Percentiles rank a stretch among this genome's conserved stretches.
These are phyloP conservation scores for Xylariaceae sp. DNA, from an alignment of 2,329 filamentous ascomycete genomes.

Conservation along the genomic window DNA sequence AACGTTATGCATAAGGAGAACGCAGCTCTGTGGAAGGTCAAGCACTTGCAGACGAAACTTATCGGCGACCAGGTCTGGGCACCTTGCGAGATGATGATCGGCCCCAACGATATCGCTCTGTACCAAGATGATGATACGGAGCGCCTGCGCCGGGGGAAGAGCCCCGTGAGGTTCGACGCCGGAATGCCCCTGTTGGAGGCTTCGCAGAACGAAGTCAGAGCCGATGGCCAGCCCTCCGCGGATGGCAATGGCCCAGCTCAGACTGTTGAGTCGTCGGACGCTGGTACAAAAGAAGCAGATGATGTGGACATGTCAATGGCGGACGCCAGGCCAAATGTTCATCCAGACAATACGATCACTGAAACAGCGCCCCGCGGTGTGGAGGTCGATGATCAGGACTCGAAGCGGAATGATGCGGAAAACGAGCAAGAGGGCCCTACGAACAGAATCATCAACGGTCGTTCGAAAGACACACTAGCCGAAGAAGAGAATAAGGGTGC, in stretches of 20 bases:
- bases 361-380: slow-evolving; percentile 7
- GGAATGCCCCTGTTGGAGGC: slow-evolving; percentile 15
- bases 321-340: slow-evolving; percentile 14
- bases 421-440: slow-evolving; percentile 1
- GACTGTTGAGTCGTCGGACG: slow-evolving; percentile 5
- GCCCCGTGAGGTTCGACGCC: slow-evolving; percentile 15
- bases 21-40: slow-evolving; percentile 63
- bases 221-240: slow-evolving; percentile 11
- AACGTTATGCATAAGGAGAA: slow-evolving; percentile 70
- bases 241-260: slow-evolving; percentile 13
- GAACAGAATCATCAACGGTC: slow-evolving; percentile 1
- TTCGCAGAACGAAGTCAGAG: slow-evolving; percentile 9
- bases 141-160: slow-evolving; percentile 11
- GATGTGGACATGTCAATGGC: slow-evolving; percentile 22
- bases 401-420: background rate
- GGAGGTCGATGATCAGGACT: slow-evolving; percentile 1
- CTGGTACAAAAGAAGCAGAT: slow-evolving; percentile 5
- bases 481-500: slow-evolving; percentile 6
- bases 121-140: slow-evolving; percentile 41
- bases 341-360: slow-evolving; percentile 12
- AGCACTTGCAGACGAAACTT: slow-evolving; percentile 63
- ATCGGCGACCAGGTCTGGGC: slow-evolving; percentile 68
- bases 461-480: slow-evolving; percentile 1
- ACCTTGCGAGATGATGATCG: slow-evolving; percentile 51
- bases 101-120: slow-evolving; percentile 46